A percentile compares a stretch with the other conserved stretches of the same genome.
These are phyloP conservation scores for Globisporangium paddicum DNA, from an alignment of 352 stramenopile genomes.

Conservation along the genomic window DNA sequence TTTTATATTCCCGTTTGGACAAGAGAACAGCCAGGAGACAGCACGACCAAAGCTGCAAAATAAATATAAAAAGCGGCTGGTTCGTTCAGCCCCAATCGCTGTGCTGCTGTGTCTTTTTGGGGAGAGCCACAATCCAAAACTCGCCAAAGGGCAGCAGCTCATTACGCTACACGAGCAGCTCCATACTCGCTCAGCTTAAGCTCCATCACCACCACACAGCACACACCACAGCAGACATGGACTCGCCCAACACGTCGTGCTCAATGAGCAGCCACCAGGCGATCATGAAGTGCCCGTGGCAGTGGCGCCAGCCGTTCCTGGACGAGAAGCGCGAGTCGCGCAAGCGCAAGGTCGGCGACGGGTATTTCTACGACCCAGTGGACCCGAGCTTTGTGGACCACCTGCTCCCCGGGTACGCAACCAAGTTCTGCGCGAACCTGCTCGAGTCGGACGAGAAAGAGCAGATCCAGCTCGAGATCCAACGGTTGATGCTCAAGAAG, in stretches of 20 bases:
- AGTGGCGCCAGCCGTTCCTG: constrained; percentile 82
- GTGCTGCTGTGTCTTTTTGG: neutral
- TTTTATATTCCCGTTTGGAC: neutral
- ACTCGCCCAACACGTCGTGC: constrained; percentile 40
- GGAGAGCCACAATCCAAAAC: constrained; percentile 15
- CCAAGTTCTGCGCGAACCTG: constrained; percentile 68
- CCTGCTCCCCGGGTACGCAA: constrained; percentile 68
- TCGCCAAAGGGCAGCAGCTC: constrained; percentile 14
- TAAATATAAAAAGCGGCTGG: neutral
- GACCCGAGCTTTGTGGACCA: constrained; percentile 85
- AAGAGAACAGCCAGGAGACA: constrained; percentile 15
- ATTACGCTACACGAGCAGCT: no score
- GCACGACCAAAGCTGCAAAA: constrained; percentile 4
- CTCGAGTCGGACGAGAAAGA: constrained; percentile 78
- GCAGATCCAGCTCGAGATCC: constrained; percentile 80
- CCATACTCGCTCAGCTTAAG: no score
- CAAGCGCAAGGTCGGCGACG: constrained; percentile 82
- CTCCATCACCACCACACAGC: no score
- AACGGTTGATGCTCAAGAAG: constrained; percentile 74
- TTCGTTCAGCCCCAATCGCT: constrained; percentile 11
- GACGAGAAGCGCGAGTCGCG: constrained; percentile 77
- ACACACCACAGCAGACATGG: constrained; percentile 25
- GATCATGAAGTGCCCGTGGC: constrained; percentile 88
- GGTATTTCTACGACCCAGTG: constrained; percentile 81
- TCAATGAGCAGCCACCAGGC: constrained; percentile 62